Percentiles rank a stretch among this genome's conserved stretches.
Conservation (phyloP, 2,329 filamentous ascomycete species). For the Chaetomium sp. region DNA sequence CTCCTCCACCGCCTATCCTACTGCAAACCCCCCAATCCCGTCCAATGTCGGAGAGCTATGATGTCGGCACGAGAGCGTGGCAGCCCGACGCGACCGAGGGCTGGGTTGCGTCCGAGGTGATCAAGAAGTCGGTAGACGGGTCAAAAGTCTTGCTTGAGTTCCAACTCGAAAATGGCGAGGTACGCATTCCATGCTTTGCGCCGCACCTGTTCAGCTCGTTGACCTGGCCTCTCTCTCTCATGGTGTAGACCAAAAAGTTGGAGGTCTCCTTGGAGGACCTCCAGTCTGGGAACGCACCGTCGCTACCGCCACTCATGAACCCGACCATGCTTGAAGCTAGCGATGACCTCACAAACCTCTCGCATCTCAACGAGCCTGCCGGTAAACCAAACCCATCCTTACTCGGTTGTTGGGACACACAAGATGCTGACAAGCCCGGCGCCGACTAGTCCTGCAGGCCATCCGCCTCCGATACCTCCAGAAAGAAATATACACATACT, state of each 20-base stretch:
- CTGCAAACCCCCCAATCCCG: constrained; percentile 27
- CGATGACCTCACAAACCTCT: constrained; percentile 95
- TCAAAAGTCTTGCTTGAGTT: constrained; percentile 88
- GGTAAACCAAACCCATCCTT: constrained; percentile 58
- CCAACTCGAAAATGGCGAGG: constrained; percentile 89
- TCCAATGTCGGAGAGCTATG: constrained; percentile 88
- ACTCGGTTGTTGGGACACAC: not conserved
- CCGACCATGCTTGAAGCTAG: constrained; percentile 97
- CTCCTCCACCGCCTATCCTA: constrained; percentile 31
- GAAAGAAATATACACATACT: constrained; percentile 99
- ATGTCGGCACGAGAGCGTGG: constrained; percentile 97
- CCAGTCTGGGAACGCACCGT: constrained; percentile 73
- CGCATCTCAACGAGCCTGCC: constrained; percentile 96
- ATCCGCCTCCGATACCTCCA: constrained; percentile 96
- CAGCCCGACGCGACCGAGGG: constrained; percentile 95
- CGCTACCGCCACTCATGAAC: constrained; percentile 93
- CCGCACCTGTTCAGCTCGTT: constrained; percentile 7
- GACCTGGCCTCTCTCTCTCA: constrained; percentile 15
- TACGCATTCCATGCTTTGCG: constrained; percentile 45
- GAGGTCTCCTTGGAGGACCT: constrained; percentile 77
- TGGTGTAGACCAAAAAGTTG: constrained; percentile 70
- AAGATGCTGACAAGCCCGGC: constrained; percentile 32
- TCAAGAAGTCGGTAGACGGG: constrained; percentile 80
- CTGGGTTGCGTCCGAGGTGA: constrained; percentile 95
- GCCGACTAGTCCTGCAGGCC: constrained; percentile 79